phyloP scores from a whole-genome alignment of 805 yeast genomes.

The Brettanomyces sp. region DNA sequence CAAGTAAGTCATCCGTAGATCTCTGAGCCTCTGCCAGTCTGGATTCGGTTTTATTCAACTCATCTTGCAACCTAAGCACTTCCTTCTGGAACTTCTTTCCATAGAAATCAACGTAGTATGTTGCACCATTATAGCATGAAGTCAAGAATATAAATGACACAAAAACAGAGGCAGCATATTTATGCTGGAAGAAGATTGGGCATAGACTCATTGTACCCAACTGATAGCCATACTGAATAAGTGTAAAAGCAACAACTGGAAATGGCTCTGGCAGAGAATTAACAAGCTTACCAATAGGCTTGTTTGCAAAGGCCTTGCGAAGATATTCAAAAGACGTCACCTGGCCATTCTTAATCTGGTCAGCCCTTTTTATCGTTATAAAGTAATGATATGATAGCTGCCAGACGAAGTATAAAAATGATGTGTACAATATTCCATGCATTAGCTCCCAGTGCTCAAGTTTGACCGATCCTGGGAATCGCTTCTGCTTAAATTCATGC shows the following conservation, averaged over 20 bases:
- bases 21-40: slow-evolving; percentile 2
- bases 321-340: slow-evolving; percentile 83
- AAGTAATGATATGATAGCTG: slow-evolving; percentile 85
- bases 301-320: slow-evolving; percentile 58
- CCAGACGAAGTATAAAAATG: slow-evolving; percentile 80
- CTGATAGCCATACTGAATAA: slow-evolving; percentile 83
- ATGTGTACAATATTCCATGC: slow-evolving; percentile 67
- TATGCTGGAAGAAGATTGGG: slow-evolving; percentile 77
- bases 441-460: slow-evolving; percentile 64
- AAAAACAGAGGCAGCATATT: slow-evolving; percentile 57
- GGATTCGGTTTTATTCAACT: slow-evolving; percentile 55
- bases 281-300: slow-evolving; percentile 64
- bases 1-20: too few relatives aligned
- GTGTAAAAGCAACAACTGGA: slow-evolving; percentile 80
- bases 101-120: slow-evolving; percentile 84
- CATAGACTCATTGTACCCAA: slow-evolving; percentile 78
- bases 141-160: slow-evolving; percentile 62
- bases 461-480: slow-evolving; percentile 77
- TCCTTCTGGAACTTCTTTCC: slow-evolving; percentile 87
- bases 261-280: slow-evolving; percentile 74
- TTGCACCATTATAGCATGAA: slow-evolving; percentile 91
- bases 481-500: slow-evolving; percentile 33
- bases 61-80: slow-evolving; percentile 58
- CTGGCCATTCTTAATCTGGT: slow-evolving; percentile 76
- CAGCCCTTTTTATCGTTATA: slow-evolving; percentile 71